These are phyloP conservation scores for Berberis vulgaris DNA, from an alignment of 164 flowering plant genomes.

Conservation along the genomic window DNA sequence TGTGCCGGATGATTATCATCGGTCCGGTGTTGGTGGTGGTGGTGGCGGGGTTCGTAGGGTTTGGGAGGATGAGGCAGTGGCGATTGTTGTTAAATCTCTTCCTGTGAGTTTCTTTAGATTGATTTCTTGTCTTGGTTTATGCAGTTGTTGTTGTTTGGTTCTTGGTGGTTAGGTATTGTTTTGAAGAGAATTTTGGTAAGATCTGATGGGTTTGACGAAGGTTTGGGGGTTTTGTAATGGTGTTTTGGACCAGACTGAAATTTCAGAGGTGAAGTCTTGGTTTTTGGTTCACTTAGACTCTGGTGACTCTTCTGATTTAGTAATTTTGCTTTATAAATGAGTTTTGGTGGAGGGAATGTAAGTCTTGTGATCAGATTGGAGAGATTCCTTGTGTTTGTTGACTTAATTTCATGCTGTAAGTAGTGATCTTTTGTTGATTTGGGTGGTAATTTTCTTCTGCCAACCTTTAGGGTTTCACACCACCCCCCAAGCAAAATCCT, in stretches of 20 bases:
- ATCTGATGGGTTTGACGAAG: not conserved
- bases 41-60: conserved; percentile 6
- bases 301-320: not conserved
- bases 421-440: too few species aligned
- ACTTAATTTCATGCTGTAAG: too few species aligned
- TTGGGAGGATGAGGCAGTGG: conserved; percentile 17
- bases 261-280: not conserved
- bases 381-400: too few species aligned
- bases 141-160: not conserved
- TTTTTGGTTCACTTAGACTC: conserved; percentile 3
- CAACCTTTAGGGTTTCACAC: too few species aligned
- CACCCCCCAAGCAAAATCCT: not conserved
- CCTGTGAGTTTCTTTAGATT: conserved; percentile 16
- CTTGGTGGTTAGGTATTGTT: not conserved
- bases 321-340: too few species aligned
- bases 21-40: conserved; percentile 12
- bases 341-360: too few species aligned
- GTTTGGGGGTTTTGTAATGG: not conserved
- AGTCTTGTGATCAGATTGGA: too few species aligned
- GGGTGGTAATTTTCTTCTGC: too few species aligned
- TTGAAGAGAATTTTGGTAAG: not conserved
- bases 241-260: not conserved
- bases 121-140: not conserved
- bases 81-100: conserved; percentile 17
- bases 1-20: conserved; percentile 25